Base-by-base conservation (phyloP, 257 asterid genomes). In the Ocimum tenuiflorum region DNA sequence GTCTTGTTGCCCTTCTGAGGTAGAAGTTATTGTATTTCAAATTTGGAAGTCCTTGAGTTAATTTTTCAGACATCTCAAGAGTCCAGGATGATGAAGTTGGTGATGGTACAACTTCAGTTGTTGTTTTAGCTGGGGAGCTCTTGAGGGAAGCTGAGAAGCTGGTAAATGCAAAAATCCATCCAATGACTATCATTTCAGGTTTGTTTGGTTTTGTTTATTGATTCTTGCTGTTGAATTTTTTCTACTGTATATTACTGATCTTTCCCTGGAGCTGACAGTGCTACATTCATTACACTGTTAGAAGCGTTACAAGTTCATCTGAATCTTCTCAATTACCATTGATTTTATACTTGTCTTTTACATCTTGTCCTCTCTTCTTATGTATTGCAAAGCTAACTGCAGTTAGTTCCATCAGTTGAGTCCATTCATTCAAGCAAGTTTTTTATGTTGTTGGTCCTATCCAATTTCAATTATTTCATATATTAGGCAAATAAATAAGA, bases 81-180 rank as follows among this genome's bases (percentile, higher is more conserved):
- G 99, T 94, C 48, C 99, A 94, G 77, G 99, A 94, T 68, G 97
- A 94, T 72, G 99, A 94, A 80, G 99, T 94, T 27, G 99, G 99
- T 67, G 99, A 94, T 79, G 99, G 99, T 51, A 94, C 99, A 45
- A 94, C 99, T 51, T 90, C 99, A 19, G 99, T 94, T 41, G 99
- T 84, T 41, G 97, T 94, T 41, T 86, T 94, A 79, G 99, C 97
- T 74, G 99, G 97, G 57, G 97, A 94, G 77, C 97, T 94, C 69
- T 72, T 94, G 79, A 81, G 94, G 82, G 99, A 94, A 86, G 96
- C 97, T 42, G 99, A 94, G 77, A 89, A 94, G 85, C 79, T 94
- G 79, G 90, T 94, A 12, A 86, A 88, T 45, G 70, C 96, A 10
- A 89, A 94, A 78, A 88, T 94, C 70, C 99, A 94, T 73, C 99